Evolutionary conservation across 2,329 filamentous ascomycete species (phyloP), one percentile per base, ranked within the genome.

Genomic region (Aspergillus costaricaensis): DNA sequence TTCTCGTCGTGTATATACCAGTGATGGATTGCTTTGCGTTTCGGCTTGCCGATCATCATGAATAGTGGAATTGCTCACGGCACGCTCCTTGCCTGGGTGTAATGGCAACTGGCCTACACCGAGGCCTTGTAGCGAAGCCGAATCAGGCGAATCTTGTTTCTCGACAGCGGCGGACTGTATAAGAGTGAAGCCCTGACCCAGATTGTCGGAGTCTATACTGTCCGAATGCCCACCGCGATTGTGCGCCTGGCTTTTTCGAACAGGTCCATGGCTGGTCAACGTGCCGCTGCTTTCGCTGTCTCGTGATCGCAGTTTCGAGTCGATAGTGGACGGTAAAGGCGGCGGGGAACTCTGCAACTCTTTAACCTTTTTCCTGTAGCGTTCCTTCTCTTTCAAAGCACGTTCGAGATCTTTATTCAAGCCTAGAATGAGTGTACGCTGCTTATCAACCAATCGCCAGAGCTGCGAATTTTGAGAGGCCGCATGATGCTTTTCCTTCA

Each of bases 391-490:
- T 74, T 96, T 96, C 65, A 96, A 77, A 1, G 93, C 88, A 55
- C 91, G 87, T 76, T 98, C 94, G 12, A 99, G 81, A 73, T 99
- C 95, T 75, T 95, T 96, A 72, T 98, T 97, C 64, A 99, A 82
- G 7, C 93, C 94, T 19, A 96, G 78, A 57, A 99, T 92, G 88
- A 99, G 93, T 15, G 92, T 88, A 63, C 94, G 85, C 76, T 99
- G 95, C 80, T 99, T 98, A 75, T 98, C 94, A 53, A 99, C 92
- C 50, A 99, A 80, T 54, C 92, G 89, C 95, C 95, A 99, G 70
- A 99, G 80, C 74, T 99, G 94, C 17, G 88, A 83, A 73, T 98
- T 98, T 72, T 98, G 95, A 67, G 91, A 89, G 5, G 91, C 86
- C 57, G 92, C 90, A 52, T 91, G 90, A 64, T 94, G 88, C 76